Base-by-base conservation (phyloP, 495 filamentous ascomycete genomes). In the Xeromyces bisporus region DNA sequence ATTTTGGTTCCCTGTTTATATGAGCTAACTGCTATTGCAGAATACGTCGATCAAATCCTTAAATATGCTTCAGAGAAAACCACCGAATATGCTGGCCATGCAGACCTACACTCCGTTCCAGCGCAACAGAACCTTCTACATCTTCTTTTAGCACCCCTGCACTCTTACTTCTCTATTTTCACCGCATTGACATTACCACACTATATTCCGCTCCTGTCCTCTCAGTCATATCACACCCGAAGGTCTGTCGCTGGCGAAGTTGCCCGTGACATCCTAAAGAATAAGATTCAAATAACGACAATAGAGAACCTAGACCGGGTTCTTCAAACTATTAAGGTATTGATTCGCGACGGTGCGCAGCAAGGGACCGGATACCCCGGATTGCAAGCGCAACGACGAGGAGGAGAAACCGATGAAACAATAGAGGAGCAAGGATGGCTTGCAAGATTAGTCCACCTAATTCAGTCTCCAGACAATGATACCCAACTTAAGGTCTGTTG, bases 391-490 rank as follows among this genome's bases (percentile, higher is more conserved):
- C 69, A 74, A 32, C 56, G 56, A 53, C 77, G 67, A 46, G 77
- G 59, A 35, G 64, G 50, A 28, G 78, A 91, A 40, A 94, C 91
- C 1, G 91, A 96, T 24, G 89, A 97, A 54, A 94, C 87, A 0
- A 72, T 96, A 37, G 86, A 94, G 52, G 89, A 96, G 53, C 89
- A 97, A 64, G 89, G 89, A 21, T 92, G 84, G 78, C 60, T 97
- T 29, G 89, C 91, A 25, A 67, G 91, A 44, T 69, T 97, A 33
- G 72, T 93, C 13, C 91, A 97, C 55, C 61, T 96, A 18, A 71
- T 97, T 18, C 61, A 84, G 36, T 75, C 71, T 9, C 61, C 79
- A 14, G 68, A 86, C 45, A 96, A 97, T 43, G 85, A 91, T 42
- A 91, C 79, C 0, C 89, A 97, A 47, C 81, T 91, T 55, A 83